Base-by-base conservation (phyloP, 164 flowering plant genomes). In the Macadamia integrifolia region DNA sequence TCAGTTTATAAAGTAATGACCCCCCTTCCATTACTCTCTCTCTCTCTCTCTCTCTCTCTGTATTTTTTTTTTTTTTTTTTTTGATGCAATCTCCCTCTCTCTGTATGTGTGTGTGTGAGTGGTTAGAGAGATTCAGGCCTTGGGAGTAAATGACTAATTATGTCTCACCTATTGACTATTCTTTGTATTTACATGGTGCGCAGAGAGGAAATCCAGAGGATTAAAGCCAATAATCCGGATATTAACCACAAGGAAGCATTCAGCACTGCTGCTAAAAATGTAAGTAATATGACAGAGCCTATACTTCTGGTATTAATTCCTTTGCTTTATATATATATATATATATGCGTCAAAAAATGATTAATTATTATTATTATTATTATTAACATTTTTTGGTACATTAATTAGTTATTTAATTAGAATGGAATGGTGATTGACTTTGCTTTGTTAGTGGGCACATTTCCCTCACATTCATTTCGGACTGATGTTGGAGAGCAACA, bases 1-100 rank as follows among this genome's bases (percentile, higher is more conserved):
- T 67, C 98, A 87, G 82, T 92, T 92, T 80, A 92, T 92, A 74
- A 92, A 90, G 98, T 92, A 86, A 53, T 53, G 31, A 48, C 61
- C 60, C 64, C 42, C 1, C 23, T 23, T 23, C 18, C 15, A 6
- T 6, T 18, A 62, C 9, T 28, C 32, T n/a, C 46, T 61, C 66
- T 57, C 1, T 9, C 14, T 58, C 1, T 50, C 30, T 63, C 14
- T 17, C 6, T 14, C 13, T 17, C 57, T 14, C 17, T 53, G 23
- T 23, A 23, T 23, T 23, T 23, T 23, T 23, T 23, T 23, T 23
- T 23, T 23, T 23, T 23, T 23, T 23, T 23, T 23, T 23, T 23
- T 23, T 23, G 0, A 0, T 23, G 23, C 23, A 23, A 23, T 23
- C 23, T 23, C 23, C 23, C 3, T 15, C 44, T 10, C 48, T 31